Conservation (phyloP, 768 basidiomycete species). For the Tricholomella constricta region DNA sequence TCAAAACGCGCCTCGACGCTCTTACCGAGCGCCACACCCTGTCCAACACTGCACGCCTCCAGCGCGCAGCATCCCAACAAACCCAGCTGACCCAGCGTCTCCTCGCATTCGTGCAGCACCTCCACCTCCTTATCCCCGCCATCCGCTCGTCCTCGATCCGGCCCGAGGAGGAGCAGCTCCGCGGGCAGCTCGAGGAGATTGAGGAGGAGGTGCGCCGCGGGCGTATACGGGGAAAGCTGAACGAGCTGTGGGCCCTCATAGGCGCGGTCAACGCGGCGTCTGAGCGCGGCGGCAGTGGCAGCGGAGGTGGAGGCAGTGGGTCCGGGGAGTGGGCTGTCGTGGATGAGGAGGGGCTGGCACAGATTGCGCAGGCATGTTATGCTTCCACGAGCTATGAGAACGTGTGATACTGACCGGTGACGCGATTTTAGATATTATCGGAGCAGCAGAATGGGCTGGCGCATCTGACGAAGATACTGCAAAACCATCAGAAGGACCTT, state of each 20-base stretch:
- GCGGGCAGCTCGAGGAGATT: slow-evolving; percentile 70
- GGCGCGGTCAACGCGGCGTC: slow-evolving; percentile 68
- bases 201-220: slow-evolving; percentile 70
- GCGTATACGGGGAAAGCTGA: slow-evolving; percentile 69
- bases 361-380: slow-evolving; percentile 75
- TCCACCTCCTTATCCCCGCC: slow-evolving; percentile 77
- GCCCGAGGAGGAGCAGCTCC: slow-evolving; percentile 78
- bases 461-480: slow-evolving; percentile 76
- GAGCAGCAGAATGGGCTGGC: slow-evolving; percentile 82
- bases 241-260: slow-evolving; percentile 84
- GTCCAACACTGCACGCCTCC: slow-evolving; percentile 66
- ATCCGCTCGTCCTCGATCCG: slow-evolving; percentile 74
- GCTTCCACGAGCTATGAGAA: slow-evolving; percentile 5
- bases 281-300: slow-evolving; percentile 50
- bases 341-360: slow-evolving; percentile 79
- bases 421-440: slow-evolving; percentile 55
- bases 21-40: slow-evolving; percentile 66
- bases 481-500: slow-evolving; percentile 64
- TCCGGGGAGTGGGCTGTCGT: slow-evolving; percentile 77
- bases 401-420: neutral
- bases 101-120: slow-evolving; percentile 67
- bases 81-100: slow-evolving; percentile 73
- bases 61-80: slow-evolving; percentile 62
- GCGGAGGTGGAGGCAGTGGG: slow-evolving; percentile 34
- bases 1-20: slow-evolving; percentile 61